phyloP scores from a whole-genome alignment of 106 monocot genomes.

The Alisma plantagoaquatica region DNA sequence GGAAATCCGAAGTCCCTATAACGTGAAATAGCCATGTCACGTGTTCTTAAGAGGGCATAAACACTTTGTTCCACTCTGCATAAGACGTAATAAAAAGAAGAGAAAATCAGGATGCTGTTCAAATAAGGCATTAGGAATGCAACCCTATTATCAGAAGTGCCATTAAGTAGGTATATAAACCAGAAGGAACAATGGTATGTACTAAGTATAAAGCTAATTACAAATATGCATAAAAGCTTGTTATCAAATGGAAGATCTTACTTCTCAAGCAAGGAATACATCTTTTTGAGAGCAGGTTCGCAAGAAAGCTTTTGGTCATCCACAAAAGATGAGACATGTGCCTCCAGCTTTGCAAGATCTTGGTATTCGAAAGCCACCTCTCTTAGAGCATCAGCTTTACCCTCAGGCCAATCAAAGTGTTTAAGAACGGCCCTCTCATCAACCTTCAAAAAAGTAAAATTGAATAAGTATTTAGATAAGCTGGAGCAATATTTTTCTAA shows the following conservation, averaged over 20 bases:
- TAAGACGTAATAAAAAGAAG: too few relatives aligned
- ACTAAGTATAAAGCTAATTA: too few relatives aligned
- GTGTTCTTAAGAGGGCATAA: constrained; percentile 73
- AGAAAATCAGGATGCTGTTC: too few relatives aligned
- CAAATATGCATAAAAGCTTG: too few relatives aligned
- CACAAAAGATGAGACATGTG: constrained; percentile 41
- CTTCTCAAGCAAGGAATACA: constrained; percentile 91
- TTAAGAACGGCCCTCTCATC: constrained; percentile 95
- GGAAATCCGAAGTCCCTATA: constrained; percentile 87
- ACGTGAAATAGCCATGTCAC: constrained; percentile 81
- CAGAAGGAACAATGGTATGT: too few relatives aligned
- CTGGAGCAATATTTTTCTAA: too few relatives aligned
- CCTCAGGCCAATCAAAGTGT: constrained; percentile 96
- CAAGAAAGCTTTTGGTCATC: constrained; percentile 75
- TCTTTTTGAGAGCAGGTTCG: constrained; percentile 83
- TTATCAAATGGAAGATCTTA: constrained; percentile 38
- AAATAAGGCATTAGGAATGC: too few relatives aligned
- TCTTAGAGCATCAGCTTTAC: constrained; percentile 84
- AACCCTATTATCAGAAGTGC: too few relatives aligned
- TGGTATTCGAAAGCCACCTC: constrained; percentile 89
- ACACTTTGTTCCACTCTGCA: constrained; percentile 87
- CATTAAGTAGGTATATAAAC: too few relatives aligned
- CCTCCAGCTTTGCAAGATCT: constrained; percentile 77
- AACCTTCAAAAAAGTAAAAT: too few relatives aligned
- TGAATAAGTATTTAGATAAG: too few relatives aligned